Percentiles rank a stretch among this genome's conserved stretches.
Evolutionary conservation across 1,284 basidiomycete genomes (phyloP).

Genomic region (Heterobasidion parviporum): DNA sequence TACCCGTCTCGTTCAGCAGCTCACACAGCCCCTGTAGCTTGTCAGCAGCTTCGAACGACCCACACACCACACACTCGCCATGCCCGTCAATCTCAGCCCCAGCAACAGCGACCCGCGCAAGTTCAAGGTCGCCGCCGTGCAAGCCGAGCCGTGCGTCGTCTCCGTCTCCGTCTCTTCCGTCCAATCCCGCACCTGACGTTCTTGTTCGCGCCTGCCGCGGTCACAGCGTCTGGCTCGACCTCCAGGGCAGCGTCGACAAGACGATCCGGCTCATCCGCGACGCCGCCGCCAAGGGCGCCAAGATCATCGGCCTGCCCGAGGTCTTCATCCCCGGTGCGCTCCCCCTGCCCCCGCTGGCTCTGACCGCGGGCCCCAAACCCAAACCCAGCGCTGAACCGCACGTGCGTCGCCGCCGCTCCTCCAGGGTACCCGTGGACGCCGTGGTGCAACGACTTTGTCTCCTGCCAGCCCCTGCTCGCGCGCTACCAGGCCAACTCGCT

Average conservation of each 20-base stretch:
- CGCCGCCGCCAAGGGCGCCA: background rate
- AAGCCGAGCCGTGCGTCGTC: background rate
- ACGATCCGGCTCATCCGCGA: background rate
- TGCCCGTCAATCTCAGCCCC: background rate
- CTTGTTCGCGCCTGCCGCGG: background rate
- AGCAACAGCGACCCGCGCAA: background rate
- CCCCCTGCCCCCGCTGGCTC: background rate
- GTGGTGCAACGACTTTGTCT: background rate
- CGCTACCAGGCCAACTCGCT: background rate
- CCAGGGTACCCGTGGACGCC: background rate
- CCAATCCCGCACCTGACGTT: background rate
- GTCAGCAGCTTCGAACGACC: too few species aligned
- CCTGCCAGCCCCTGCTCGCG: background rate
- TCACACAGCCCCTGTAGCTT: too few species aligned
- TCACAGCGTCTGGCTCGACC: background rate
- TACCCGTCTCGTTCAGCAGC: too few species aligned
- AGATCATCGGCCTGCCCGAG: slow-evolving; percentile 1
- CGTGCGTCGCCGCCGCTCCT: background rate
- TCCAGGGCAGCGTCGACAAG: background rate
- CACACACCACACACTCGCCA: background rate
- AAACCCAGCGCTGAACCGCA: background rate
- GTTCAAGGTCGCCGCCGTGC: background rate
- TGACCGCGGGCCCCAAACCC: background rate
- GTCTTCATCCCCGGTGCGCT: background rate
- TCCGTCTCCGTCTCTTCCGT: background rate